Conservation (phyloP, 1,284 basidiomycete genomes). For the Tilletiopsis washingtonensis region DNA sequence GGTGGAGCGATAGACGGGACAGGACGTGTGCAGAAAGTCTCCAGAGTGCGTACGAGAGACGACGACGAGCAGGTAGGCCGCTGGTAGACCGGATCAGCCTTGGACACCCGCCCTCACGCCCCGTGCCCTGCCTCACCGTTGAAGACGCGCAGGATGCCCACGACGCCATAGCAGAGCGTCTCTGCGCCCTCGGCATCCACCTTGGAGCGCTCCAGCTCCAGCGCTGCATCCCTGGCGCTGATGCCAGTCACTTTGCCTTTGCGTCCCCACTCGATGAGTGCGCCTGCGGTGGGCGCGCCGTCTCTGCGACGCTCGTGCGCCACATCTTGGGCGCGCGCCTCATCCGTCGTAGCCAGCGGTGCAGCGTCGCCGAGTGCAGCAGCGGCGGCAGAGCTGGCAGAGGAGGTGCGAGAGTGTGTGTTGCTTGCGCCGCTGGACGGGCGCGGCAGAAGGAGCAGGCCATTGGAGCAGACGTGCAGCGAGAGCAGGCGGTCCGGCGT, state of each 20-base stretch:
- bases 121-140: slow-evolving; percentile 12
- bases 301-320: background rate
- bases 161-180: slow-evolving; percentile 20
- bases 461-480: slow-evolving; percentile 16
- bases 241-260: slow-evolving; percentile 13
- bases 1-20: slow-evolving; percentile 28
- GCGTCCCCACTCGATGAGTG: slow-evolving; percentile 20
- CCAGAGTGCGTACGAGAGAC: slow-evolving; percentile 26
- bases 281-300: slow-evolving; percentile 10
- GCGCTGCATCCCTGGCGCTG: slow-evolving; percentile 5
- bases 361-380: background rate
- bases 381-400: too few relatives aligned
- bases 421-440: too few relatives aligned
- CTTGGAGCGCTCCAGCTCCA: slow-evolving; percentile 2
- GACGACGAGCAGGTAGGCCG: slow-evolving; percentile 35
- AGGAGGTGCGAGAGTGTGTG: too few relatives aligned
- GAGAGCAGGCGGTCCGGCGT: slow-evolving; percentile 21
- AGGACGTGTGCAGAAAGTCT: slow-evolving; percentile 24
- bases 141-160: slow-evolving; percentile 27
- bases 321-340: background rate
- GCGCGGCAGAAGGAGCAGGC: slow-evolving; percentile 22
- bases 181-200: slow-evolving; percentile 3
- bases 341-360: background rate
- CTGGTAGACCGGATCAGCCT: slow-evolving; percentile 5
- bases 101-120: background rate